Percentiles rank a stretch among this genome's conserved stretches.
These are phyloP conservation scores for Pachysandra terminalis DNA, from an alignment of 164 flowering plant genomes.

Conservation along the genomic window DNA sequence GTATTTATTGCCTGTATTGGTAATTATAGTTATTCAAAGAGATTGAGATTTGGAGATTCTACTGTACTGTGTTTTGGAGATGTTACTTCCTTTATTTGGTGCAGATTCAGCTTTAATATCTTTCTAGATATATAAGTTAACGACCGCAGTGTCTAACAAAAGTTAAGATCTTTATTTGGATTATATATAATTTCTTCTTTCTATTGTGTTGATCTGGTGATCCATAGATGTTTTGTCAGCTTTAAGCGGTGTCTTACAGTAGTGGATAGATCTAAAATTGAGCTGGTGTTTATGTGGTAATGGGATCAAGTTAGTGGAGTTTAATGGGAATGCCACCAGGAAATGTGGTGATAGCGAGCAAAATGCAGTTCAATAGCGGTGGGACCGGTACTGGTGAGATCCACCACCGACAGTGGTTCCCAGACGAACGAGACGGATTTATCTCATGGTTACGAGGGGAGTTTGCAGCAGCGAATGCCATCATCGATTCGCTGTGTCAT, in stretches of 20 bases:
- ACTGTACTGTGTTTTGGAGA: neutral
- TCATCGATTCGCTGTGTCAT: conserved; percentile 67
- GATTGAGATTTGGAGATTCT: neutral
- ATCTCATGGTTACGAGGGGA: conserved; percentile 77
- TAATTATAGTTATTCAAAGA: neutral
- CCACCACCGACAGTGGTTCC: conserved; percentile 53
- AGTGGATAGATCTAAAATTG: conserved; percentile 15
- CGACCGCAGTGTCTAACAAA: neutral
- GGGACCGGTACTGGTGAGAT: conserved; percentile 34
- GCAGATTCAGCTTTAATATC: neutral
- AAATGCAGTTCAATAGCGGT: conserved; percentile 46
- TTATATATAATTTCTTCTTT: neutral
- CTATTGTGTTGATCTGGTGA: neutral
- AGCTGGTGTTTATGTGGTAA: conserved; percentile 1
- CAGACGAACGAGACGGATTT: conserved; percentile 75
- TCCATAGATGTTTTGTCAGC: neutral
- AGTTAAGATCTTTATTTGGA: neutral
- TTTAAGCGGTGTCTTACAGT: neutral
- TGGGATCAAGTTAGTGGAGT: conserved; percentile 14
- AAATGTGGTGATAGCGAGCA: conserved; percentile 49
- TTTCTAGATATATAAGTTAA: neutral
- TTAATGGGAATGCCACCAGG: conserved; percentile 79
- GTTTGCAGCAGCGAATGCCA: conserved; percentile 92
- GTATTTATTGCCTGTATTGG: neutral
- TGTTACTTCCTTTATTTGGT: neutral